Percentiles rank a stretch among this genome's conserved stretches.
Evolutionary conservation across 1,139 yeast species (phyloP).

Genomic region (Geotrichum cucujoidarum): DNA sequence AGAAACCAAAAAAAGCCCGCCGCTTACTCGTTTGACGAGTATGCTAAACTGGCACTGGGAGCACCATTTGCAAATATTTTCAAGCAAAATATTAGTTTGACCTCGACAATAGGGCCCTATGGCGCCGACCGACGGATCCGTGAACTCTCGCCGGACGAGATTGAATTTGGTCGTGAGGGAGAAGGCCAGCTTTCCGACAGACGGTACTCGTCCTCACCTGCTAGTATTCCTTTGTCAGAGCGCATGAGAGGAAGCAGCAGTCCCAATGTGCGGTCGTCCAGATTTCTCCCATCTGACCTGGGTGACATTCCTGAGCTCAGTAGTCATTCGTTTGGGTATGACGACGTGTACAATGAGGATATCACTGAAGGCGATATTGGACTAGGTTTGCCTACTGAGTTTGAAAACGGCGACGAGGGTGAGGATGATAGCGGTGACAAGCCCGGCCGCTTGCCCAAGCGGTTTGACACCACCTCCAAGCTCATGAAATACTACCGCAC

Average conservation of each 20-base stretch:
- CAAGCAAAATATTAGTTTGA: not conserved
- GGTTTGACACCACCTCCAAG: not conserved
- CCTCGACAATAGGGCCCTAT: not conserved
- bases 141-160: constrained; percentile 5
- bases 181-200: not conserved
- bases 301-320: constrained; percentile 10
- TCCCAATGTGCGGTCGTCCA: constrained; percentile 2
- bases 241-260: not conserved
- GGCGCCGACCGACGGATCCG: not conserved
- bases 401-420: not conserved
- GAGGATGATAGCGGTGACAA: not conserved
- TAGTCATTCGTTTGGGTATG: not conserved
- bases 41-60: constrained; percentile 6
- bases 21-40: constrained; percentile 8
- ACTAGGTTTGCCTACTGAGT: not conserved
- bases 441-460: not conserved
- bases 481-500: not conserved
- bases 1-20: not conserved
- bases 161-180: constrained; percentile 10
- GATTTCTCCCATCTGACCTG: constrained; percentile 5
- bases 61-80: constrained; percentile 1
- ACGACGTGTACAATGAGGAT: not conserved
- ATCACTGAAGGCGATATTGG: not conserved
- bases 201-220: constrained; percentile 3
- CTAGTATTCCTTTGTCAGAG: not conserved